phyloP scores from a whole-genome alignment of 1,284 basidiomycete genomes.

The Schizophyllum amplum region DNA sequence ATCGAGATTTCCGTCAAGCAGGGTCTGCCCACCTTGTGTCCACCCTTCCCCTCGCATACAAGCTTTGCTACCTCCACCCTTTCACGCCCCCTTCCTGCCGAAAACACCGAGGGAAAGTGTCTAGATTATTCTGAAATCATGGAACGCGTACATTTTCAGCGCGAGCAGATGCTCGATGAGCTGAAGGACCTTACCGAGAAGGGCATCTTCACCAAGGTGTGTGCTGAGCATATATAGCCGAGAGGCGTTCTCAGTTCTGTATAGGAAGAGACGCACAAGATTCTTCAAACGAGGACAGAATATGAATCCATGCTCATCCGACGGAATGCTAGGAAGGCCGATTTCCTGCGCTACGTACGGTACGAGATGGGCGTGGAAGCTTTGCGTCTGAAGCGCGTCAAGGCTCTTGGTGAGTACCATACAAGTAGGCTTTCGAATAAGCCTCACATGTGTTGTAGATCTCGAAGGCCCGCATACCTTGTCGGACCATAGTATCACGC shows the following conservation, averaged over 20 bases:
- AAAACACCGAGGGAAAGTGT: no score
- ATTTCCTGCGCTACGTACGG: slow-evolving; percentile 86
- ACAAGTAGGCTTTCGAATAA: neutral
- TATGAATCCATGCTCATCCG: slow-evolving; percentile 84
- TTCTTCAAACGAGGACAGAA: slow-evolving; percentile 77
- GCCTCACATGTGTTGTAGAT: slow-evolving; percentile 28
- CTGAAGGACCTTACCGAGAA: slow-evolving; percentile 90
- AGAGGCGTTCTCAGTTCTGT: slow-evolving; percentile 7
- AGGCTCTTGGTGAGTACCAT: slow-evolving; percentile 57
- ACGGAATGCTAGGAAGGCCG: slow-evolving; percentile 76
- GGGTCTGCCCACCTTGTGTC: no score
- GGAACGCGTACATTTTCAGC: slow-evolving; percentile 93
- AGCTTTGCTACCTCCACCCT: no score
- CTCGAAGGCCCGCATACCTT: slow-evolving; percentile 45
- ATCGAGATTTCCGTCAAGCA: no score
- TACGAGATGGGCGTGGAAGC: slow-evolving; percentile 90
- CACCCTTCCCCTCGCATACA: no score
- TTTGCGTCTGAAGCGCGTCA: slow-evolving; percentile 66
- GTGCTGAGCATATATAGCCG: neutral
- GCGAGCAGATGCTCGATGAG: slow-evolving; percentile 96
- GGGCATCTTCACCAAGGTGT: slow-evolving; percentile 78
- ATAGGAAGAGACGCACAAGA: slow-evolving; percentile 75
- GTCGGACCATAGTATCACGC: slow-evolving; percentile 77
- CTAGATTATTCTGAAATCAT: slow-evolving; percentile 46
- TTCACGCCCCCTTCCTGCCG: no score